Base-by-base conservation (phyloP, 345 rosid genomes). In the Iberis pinnata region DNA sequence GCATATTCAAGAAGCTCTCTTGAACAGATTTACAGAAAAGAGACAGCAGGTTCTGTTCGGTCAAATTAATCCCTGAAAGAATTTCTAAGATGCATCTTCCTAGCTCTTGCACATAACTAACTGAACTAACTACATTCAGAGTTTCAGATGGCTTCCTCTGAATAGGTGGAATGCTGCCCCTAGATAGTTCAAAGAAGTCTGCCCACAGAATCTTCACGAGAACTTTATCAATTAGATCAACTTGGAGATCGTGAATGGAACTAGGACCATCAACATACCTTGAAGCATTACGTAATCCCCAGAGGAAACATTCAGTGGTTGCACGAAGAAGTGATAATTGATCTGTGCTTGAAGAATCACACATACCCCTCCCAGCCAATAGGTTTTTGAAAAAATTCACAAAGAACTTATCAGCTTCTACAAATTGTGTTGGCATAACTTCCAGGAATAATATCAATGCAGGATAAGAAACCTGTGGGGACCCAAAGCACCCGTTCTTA, bases 381-480 rank as follows among this genome's bases (percentile, higher is more conserved):
- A 92, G 69, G 73, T 79, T 88, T 49, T 58, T 73, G 61, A 82
- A 84, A 72, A 83, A 83, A 38, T 80, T 84, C 46, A 71, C 76
- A 55, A 92, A 73, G 70, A 84, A 81, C 68, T 70, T 78, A 64
- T 84, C 93, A 25, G 77, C 85, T 16, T 46, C 64, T 57, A 84
- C 49, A 49, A 65, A 71, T 70, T 78, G 74, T 24, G 76, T 50
- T 71, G 96, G 96, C 70, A 82, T 62, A 72, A 64, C 38, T 22
- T 79, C 86, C 33, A 92, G 72, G 66, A 82, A 84, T 55, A 88
- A 66, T 61, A 92, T 69, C 64, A 88, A 65, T 39, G 95, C 88
- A 20, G 95, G 98, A 80, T 88, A 90, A 50, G 98, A 90, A 68
- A 81, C 78, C 69, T 65, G 84, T 67, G 79, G 81, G 59, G 98